A percentile compares a stretch with the other conserved stretches of the same genome.
Conservation (phyloP, 176 grass and related monocot genomes). For the Saccharum spontaneum region DNA sequence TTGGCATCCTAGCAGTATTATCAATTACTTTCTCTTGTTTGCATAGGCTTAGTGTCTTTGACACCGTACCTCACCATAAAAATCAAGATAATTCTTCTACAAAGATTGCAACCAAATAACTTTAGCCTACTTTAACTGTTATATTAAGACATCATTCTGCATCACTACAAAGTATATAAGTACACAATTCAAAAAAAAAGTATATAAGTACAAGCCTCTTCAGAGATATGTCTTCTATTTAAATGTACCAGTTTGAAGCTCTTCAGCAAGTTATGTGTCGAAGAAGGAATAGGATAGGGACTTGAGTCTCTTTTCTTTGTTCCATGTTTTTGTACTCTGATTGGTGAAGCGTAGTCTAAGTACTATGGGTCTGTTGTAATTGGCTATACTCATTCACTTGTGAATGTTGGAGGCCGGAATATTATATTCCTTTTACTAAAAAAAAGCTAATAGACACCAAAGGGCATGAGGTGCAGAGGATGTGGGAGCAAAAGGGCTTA, state of each 20-base stretch:
- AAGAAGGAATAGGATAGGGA: neutral
- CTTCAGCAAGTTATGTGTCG: neutral
- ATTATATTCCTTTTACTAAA: neutral
- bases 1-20: slow-evolving; percentile 28
- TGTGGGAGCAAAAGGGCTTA: slow-evolving; percentile 16
- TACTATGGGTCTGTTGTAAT: neutral
- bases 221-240: neutral
- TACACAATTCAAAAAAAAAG: too few relatives aligned
- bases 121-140: neutral
- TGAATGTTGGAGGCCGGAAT: neutral
- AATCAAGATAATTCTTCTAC: slow-evolving; percentile 21
- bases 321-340: neutral
- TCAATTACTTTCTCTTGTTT: slow-evolving; percentile 19
- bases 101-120: slow-evolving; percentile 22
- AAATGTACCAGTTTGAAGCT: neutral
- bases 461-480: neutral
- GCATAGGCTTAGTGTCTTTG: slow-evolving; percentile 4
- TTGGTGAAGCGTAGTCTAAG: neutral
- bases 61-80: neutral
- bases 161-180: slow-evolving; percentile 5
- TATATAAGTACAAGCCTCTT: slow-evolving; percentile 12
- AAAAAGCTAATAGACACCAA: neutral
- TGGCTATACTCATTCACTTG: neutral
- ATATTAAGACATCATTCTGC: slow-evolving; percentile 8
- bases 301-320: neutral